Base-by-base conservation (phyloP, 1,284 basidiomycete species). In the Leccinum pallidistipes region DNA sequence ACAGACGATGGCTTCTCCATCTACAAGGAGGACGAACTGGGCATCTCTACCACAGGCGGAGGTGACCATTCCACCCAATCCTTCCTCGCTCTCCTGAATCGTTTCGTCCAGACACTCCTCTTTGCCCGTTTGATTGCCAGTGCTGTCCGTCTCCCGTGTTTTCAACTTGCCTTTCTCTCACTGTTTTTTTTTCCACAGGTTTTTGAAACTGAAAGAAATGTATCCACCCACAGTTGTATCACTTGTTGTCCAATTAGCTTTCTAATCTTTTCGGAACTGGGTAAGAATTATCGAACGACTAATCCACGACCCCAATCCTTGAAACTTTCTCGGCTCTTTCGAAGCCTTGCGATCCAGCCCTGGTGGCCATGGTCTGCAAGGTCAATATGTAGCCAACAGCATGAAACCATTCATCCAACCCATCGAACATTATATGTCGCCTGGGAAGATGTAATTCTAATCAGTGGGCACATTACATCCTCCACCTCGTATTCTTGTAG, bases 1-100 rank as follows among this genome's bases (percentile, higher is more conserved):
- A 96, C 94, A 0, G 91, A 91, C 63, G 94, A 96, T 74, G 94
- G 94, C 0, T 95, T 84, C 79, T 74, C 79, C 36, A 86, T 96
- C 40, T 96, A 89, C 76, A 95, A 94, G 73, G 94, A 94, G 74
- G 90, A 89, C 66, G 94, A 95, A 68, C 83, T 96, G 11, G 85
- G 87, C 12, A 91, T 96, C 63, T 78, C 81, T 58, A 80, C 85
- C 58, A 81, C 85, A 64, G 90, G 88, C 55, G 94, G 94, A 74
- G 92, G 93, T 92, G 76, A 76, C 84, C 56, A 18, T 47, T 62
- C 56, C 59, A 56, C 45, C 47, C 62, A 55, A 29, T 43, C 62
- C 62, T 58, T 65, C 57, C 61, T 34, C 5, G 3, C 38, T 50
- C 47, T 45, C 34, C 67, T 70, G 69, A 72, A 68, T 65, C 61